Evolutionary conservation across 352 stramenopile genomes (phyloP).

Genomic region (Phytophthora sojae): DNA sequence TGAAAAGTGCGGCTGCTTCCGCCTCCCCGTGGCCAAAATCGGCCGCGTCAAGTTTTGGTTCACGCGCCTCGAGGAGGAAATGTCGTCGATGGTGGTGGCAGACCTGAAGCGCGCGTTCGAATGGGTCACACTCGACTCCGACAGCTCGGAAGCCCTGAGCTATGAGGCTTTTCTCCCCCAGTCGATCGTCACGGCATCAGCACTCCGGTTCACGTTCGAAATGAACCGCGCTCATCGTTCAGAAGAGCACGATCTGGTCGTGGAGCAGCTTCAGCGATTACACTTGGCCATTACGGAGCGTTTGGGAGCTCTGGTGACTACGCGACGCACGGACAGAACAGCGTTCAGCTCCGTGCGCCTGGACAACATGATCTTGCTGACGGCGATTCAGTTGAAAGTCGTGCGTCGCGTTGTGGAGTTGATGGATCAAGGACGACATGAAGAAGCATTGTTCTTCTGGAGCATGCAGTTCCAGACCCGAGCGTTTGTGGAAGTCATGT

Average conservation of each 20-base stretch:
- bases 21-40: constrained; percentile 68
- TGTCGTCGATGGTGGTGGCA: constrained; percentile 47
- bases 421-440: constrained; percentile 11
- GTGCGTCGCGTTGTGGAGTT: constrained; percentile 22
- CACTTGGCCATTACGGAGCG: not conserved
- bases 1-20: constrained; percentile 23
- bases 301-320: constrained; percentile 6
- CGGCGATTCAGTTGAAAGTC: constrained; percentile 26
- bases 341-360: constrained; percentile 13
- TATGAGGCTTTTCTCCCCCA: constrained; percentile 38
- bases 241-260: not conserved
- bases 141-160: not conserved
- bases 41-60: constrained; percentile 76
- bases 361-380: constrained; percentile 49
- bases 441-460: constrained; percentile 53
- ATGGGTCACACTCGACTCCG: constrained; percentile 17
- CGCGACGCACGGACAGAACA: constrained; percentile 7
- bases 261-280: constrained; percentile 6
- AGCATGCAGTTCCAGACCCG: constrained; percentile 46
- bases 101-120: constrained; percentile 46
- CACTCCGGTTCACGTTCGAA: constrained; percentile 45
- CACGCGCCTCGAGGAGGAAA: constrained; percentile 66
- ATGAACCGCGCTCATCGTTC: constrained; percentile 29
- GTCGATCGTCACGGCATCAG: constrained; percentile 33
- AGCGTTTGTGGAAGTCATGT: constrained; percentile 25